phyloP scores from a whole-genome alignment of 2,329 filamentous ascomycete species.

The Ustilaginoidea virens region DNA sequence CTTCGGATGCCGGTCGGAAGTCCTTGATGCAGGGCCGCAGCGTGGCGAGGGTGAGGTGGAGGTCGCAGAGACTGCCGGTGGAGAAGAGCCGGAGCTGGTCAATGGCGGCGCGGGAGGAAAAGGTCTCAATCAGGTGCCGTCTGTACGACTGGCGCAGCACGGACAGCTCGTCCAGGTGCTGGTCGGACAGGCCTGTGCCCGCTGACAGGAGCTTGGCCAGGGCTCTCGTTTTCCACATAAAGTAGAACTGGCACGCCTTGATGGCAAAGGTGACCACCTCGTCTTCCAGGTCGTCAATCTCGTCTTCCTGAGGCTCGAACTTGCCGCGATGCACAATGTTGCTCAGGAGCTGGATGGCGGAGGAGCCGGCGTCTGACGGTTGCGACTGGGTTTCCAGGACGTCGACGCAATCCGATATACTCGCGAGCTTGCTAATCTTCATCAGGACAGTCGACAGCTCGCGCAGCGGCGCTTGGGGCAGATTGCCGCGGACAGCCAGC shows the following conservation, averaged over 20 bases:
- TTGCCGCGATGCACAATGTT: conserved; percentile 60
- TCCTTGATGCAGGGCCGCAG: conserved; percentile 41
- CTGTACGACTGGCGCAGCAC: conserved; percentile 40
- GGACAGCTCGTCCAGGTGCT: conserved; percentile 45
- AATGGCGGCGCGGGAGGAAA: conserved; percentile 52
- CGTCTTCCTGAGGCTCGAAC: conserved; percentile 51
- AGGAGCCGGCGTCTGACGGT: conserved; percentile 29
- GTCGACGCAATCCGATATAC: conserved; percentile 63
- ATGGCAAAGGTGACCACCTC: conserved; percentile 63
- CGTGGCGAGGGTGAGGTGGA: conserved; percentile 65
- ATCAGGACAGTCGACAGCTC: conserved; percentile 60
- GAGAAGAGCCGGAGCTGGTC: conserved; percentile 68
- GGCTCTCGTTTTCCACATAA: conserved; percentile 76
- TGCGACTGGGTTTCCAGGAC: conserved; percentile 50
- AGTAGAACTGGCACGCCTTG: conserved; percentile 69
- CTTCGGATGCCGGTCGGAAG: conserved; percentile 12
- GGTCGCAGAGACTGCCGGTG: conserved; percentile 63
- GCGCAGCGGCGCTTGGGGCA: conserved; percentile 48
- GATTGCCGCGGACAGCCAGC: conserved; percentile 53
- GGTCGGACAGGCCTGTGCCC: conserved; percentile 37
- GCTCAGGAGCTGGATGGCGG: conserved; percentile 53
- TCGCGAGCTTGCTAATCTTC: conserved; percentile 68
- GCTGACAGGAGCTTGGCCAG: conserved; percentile 39
- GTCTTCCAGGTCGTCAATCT: conserved; percentile 63
- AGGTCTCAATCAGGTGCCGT: conserved; percentile 48